Base-by-base conservation (phyloP, 1,284 basidiomycete species). In the Tremellales sp. region DNA sequence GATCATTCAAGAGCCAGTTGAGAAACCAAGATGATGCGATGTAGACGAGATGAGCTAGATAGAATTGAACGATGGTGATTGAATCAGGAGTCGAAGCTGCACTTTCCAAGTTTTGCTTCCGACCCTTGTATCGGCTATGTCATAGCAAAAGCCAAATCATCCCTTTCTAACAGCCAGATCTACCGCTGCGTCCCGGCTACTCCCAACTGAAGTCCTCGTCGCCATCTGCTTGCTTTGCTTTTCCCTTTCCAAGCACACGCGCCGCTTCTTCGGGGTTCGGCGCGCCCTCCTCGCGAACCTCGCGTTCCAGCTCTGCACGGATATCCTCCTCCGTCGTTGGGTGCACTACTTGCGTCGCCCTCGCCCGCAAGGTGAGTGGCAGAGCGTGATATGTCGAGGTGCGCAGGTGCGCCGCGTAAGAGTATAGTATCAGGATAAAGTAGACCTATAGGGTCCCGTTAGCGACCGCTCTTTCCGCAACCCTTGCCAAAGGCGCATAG, bases 341-440 rank as follows among this genome's bases (percentile, higher is more conserved):
- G 37, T 64, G 61, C 9, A 43, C 50, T 16, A 56, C 36, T 26
- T 46, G 47, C 3, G 60, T 57, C 3, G 62, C 62, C 43, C 54
- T 57, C 8, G 57, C 47, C 39, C 63, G 52, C 39, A 60, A 57
- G 4, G 76, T 76, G 18, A 78, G 77, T 3, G 89, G 86, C 35
- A 97, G 81, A 14, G 83, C 77, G 60, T 87, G 85, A 68, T 95
- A 97, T 12, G 90, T 87, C 39, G 89, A 88, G 63, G 86, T 86
- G 31, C 93, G 86, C 38, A 98, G 83, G 70, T 97, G 94, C 1
- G 84, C 78, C 3, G 93, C 92, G 70, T 90, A 97, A 9, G 94
- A 97, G 72, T 97, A 98, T 28, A 98, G 76, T 31, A 94, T 74
- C 26, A 88, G 74, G 31, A 87, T 86, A 72, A 97, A 93, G 76